These are phyloP conservation scores for Pseudogymnoascus sp. DNA, from an alignment of 2,329 filamentous ascomycete species.

Conservation along the genomic window DNA sequence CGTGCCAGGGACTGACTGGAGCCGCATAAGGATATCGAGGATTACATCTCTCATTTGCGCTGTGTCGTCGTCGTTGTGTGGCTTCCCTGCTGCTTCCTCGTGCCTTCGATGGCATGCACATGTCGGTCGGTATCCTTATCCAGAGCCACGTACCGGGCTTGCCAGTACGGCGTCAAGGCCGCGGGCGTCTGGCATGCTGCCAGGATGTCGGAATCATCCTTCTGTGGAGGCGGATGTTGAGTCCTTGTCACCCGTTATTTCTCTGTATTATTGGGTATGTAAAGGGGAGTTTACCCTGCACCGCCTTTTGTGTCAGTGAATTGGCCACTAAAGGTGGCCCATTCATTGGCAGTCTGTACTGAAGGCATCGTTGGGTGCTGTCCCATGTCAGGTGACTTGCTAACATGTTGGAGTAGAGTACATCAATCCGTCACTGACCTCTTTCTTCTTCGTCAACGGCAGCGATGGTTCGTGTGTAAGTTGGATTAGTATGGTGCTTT, in stretches of 20 bases:
- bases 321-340: neutral
- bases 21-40: neutral
- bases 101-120: neutral
- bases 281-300: neutral
- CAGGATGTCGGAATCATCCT: neutral
- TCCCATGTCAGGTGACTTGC: neutral
- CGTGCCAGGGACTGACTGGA: neutral
- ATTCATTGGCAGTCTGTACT: neutral
- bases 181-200: neutral
- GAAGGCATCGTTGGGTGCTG: neutral
- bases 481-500: neutral
- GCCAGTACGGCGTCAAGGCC: neutral
- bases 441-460: neutral
- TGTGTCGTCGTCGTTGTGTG: neutral
- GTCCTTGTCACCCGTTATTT: neutral
- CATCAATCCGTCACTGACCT: neutral
- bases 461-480: neutral
- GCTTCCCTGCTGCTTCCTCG: neutral
- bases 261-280: neutral
- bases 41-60: neutral
- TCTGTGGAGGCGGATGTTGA: neutral
- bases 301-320: neutral
- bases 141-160: neutral
- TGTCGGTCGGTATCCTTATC: neutral
- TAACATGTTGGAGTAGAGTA: neutral